Base-by-base conservation (phyloP, 1,284 basidiomycete genomes). In the Anthracocystis panici-leucophaei region DNA sequence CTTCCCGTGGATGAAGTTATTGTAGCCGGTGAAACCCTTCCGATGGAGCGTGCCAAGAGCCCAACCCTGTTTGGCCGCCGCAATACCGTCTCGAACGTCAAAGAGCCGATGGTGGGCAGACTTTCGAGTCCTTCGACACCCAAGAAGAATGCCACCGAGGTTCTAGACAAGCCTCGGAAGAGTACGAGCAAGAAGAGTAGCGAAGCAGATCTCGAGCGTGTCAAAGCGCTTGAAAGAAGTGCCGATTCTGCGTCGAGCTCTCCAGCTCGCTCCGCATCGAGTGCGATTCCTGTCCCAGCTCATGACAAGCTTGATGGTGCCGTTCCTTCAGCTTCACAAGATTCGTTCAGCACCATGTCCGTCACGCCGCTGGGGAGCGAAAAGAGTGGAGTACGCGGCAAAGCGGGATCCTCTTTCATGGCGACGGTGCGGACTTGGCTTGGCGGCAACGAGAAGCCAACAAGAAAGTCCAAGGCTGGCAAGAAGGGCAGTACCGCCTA, bases 381-480 rank as follows among this genome's bases (percentile, higher is more conserved):
- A 50, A 73, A 75, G 65, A 61, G 65, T 33, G 55, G 51, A 2
- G 25, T 50, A 16, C 62, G 57, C 21, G 66, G 58, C 29, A 77
- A 75, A 44, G 44, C 66, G 2, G 70, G 70, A 0, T 77, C 79
- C 1, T 81, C 74, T 0, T 81, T 82, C 69, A 74, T 82, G 42
- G 59, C 72, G 21, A 80, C 81, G 6, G 81, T 99, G 21, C 94
- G 96, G 16, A 96, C 96, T 2, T 89, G 95, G 61, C 93, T 93
- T 11, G 93, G 89, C 54, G 87, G 92, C 56, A 94, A 94, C n/a
- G 91, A 91, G 84, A 77, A 78, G 60, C 72, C 73, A 23, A 89
- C 90, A 79, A 93, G 96, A 87, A 93, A 93, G 83, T 93, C 95
- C 85, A 90, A 90, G 52, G 38, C 45, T 12, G 54, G 62, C 90